Conservation (phyloP, 148 eudicot species). For the Rhododendron griersonianum region DNA sequence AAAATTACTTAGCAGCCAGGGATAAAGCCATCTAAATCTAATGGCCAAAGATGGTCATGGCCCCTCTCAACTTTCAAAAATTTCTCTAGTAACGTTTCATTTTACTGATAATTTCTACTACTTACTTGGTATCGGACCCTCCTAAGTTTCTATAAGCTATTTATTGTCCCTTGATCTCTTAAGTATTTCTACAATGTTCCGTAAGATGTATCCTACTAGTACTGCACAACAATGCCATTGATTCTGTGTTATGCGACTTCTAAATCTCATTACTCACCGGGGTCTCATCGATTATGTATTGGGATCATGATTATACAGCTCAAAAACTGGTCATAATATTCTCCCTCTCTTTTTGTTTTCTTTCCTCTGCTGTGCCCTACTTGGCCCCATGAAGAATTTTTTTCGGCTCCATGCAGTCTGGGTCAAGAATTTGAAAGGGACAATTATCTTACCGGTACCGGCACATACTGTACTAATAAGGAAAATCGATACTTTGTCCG, state of each 20-base stretch:
- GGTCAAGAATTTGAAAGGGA: not conserved
- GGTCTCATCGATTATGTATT: not conserved
- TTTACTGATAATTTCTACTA: too few relatives aligned
- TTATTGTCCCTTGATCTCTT: not conserved
- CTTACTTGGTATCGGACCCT: too few relatives aligned
- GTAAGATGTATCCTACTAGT: not conserved
- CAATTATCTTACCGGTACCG: not conserved
- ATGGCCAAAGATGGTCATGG: too few relatives aligned
- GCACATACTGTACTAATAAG: too few relatives aligned
- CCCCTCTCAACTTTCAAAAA: too few relatives aligned
- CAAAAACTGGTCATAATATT: not conserved
- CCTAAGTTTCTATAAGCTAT: too few relatives aligned
- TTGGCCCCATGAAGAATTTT: not conserved
- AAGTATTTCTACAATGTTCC: not conserved
- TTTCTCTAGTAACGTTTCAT: too few relatives aligned
- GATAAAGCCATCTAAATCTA: too few relatives aligned
- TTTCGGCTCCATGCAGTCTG: not conserved
- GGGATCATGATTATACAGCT: not conserved
- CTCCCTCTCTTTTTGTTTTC: not conserved
- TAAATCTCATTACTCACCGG: not conserved
- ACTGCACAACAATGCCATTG: not conserved
- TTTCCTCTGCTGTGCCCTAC: not conserved
- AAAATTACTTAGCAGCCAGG: too few relatives aligned
- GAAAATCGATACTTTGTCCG: not conserved
- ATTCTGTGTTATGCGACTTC: not conserved